Percentiles rank a stretch among this genome's conserved stretches.
Evolutionary conservation across 2,329 filamentous ascomycete genomes (phyloP).

Genomic region (Sphaerulina musiva): DNA sequence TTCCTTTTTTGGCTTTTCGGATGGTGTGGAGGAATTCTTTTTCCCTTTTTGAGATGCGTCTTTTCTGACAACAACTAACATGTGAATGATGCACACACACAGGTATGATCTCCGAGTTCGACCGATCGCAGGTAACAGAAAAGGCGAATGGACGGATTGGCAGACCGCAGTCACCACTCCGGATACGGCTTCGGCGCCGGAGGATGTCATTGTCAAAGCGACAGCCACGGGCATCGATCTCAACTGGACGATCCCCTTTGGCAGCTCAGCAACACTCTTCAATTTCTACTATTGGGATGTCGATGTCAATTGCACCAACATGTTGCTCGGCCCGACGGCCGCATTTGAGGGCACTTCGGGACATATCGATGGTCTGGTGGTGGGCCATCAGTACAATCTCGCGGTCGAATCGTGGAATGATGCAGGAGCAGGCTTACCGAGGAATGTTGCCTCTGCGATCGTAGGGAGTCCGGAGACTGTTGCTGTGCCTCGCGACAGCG

Average conservation of each 20-base stretch:
- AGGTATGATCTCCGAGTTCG: constrained; percentile 4
- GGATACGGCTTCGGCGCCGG: background rate
- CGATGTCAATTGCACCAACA: background rate
- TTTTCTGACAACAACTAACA: too few relatives aligned
- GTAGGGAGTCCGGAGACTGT: background rate
- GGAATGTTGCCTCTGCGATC: background rate
- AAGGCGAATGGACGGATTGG: constrained; percentile 5
- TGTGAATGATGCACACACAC: too few relatives aligned
- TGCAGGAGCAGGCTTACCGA: background rate
- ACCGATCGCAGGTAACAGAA: constrained; percentile 1
- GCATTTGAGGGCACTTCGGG: background rate
- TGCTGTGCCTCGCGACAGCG: background rate
- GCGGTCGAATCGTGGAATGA: constrained; percentile 6
- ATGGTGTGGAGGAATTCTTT: too few relatives aligned
- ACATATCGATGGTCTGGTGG: background rate
- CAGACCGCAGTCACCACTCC: background rate
- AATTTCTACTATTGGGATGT: constrained; percentile 6
- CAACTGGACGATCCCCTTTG: background rate
- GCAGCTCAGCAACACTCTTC: background rate
- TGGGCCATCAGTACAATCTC: background rate
- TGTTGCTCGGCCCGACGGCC: background rate
- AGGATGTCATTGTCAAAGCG: background rate
- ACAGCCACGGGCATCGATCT: background rate
- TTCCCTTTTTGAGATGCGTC: too few relatives aligned
- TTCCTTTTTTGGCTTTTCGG: too few relatives aligned